Evolutionary conservation across 257 asterid species (phyloP), one percentile per base, ranked within the genome.

Genomic region (Gentiana macrophylla): DNA sequence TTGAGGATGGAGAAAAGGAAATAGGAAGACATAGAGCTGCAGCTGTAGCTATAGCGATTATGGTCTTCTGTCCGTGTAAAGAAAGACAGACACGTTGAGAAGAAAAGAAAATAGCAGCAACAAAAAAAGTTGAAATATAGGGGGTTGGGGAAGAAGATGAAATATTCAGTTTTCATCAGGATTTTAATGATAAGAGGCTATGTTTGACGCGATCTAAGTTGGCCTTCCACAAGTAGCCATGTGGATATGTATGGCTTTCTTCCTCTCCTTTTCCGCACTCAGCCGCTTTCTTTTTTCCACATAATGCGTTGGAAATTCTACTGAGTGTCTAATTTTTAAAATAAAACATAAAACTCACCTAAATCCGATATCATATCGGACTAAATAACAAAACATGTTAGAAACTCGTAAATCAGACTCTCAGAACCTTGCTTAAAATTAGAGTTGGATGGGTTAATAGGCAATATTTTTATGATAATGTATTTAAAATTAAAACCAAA

Each of bases 1-100:
- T 84, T 7, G 79, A 54, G 12, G 94, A 80, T 32, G 81, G 81
- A 36, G 70, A 59, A 7, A 65, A 60, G 35, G 96, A 72, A 65
- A 83, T 70, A 1, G 98, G 96, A 38, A 91, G 84, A 24, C 84
- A 66, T 4, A 91, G 94, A 60, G 89, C 89, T 49, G 89, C 78
- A 65, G 95, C 90, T 4, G 95, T 72, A 47, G 98, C 94, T 76
- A 83, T 79, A 76, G 95, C 73, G 83, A 84, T 67, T 96, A 91
- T 91, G 80, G 74, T 74, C 32, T 9, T 48, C 50, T 8, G 41
- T 41, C 46, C n/a, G n/a, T 8, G 7, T 7, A 2, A 41, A 41
- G 8, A 4, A 41, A 52, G 56, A 54, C 64, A 48, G 50, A 46
- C 60, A 43, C 63, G 66, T 50, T 55, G 55, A 38, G 32, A 24